Conservation (phyloP, 148 eudicot genomes). For the Oxyria digyna region DNA sequence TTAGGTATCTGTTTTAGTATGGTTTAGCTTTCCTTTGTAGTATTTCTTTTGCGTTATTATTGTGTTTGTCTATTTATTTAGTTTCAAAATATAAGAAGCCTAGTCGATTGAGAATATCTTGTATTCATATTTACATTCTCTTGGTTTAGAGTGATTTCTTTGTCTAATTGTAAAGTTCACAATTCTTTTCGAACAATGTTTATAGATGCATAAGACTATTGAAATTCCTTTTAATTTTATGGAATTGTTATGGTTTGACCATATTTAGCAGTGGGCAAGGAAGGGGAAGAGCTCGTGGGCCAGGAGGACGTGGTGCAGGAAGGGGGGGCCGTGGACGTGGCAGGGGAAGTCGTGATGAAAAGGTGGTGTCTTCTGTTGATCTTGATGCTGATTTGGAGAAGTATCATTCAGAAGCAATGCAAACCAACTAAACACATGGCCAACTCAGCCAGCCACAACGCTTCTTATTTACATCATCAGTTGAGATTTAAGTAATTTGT, state of each 20-base stretch:
- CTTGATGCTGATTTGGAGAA: conserved; percentile 47
- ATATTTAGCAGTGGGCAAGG: conserved; percentile 15
- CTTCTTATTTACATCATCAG: not conserved
- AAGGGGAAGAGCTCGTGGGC: conserved; percentile 20
- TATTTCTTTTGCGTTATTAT: not conserved
- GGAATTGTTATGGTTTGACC: not conserved
- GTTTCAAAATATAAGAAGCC: not conserved
- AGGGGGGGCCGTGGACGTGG: conserved; percentile 28
- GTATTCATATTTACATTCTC: not conserved
- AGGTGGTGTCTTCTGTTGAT: conserved; percentile 26
- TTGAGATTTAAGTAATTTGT: not conserved
- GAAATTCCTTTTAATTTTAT: not conserved
- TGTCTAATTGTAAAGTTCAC: not conserved
- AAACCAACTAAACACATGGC: conserved; percentile 16
- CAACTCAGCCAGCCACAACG: not conserved
- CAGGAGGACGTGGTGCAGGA: conserved; percentile 8
- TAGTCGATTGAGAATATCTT: not conserved
- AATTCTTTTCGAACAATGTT: not conserved
- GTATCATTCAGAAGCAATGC: conserved; percentile 34
- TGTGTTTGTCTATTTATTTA: not conserved
- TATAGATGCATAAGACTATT: not conserved
- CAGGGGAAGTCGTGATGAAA: conserved; percentile 12
- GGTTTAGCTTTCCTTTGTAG: not conserved
- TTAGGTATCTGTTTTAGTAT: not conserved
- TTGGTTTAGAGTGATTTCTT: not conserved